Conservation (phyloP, 139 green algal genomes). For the Asterochloris erici region DNA sequence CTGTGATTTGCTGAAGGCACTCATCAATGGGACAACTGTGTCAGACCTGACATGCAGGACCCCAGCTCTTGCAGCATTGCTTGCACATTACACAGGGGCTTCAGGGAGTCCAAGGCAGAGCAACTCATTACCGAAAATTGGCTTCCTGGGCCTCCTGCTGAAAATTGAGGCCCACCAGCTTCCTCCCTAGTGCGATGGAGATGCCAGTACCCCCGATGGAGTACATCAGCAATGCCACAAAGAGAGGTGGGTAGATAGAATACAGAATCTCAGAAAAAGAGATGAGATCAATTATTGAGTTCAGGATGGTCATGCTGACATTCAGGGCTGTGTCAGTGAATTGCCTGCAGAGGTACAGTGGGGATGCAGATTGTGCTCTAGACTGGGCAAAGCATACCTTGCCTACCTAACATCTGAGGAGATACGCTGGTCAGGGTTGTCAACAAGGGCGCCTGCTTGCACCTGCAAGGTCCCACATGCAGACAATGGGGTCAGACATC, state of each 20-base stretch:
- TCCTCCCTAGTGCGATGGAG: constrained; percentile 60
- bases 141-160: constrained; percentile 92
- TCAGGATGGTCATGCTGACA: constrained; percentile 85
- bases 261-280: constrained; percentile 96
- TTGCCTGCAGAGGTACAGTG: constrained; percentile 31
- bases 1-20: too few relatives aligned
- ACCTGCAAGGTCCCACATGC: background rate
- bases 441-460: constrained; percentile 50
- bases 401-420: constrained; percentile 66
- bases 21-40: background rate
- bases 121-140: constrained; percentile 51
- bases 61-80: background rate
- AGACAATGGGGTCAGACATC: too few relatives aligned
- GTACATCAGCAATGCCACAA: constrained; percentile 89
- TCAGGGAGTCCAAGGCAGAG: background rate
- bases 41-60: too few relatives aligned
- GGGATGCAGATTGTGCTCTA: background rate
- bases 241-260: constrained; percentile 97
- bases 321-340: constrained; percentile 89
- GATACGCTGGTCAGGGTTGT: constrained; percentile 94
- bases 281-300: constrained; percentile 85
- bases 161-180: constrained; percentile 95
- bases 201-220: constrained; percentile 85
- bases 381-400: background rate
- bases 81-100: background rate